phyloP scores from a whole-genome alignment of 805 yeast species.

The Cyberlindnera maclurae region DNA sequence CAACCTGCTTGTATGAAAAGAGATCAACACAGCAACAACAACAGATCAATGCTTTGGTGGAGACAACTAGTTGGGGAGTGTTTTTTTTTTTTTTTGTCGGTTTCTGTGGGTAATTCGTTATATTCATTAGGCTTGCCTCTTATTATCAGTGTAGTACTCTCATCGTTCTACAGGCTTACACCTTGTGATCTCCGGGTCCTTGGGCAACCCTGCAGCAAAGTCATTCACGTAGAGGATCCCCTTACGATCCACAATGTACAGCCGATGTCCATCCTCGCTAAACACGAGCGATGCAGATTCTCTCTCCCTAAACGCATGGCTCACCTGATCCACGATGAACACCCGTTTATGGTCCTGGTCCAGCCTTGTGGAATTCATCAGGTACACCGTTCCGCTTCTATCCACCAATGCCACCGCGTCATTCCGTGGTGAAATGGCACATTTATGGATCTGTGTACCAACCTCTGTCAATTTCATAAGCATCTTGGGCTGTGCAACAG shows the following conservation, averaged over 20 bases:
- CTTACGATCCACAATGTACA: slow-evolving; percentile 72
- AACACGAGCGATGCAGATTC: slow-evolving; percentile 78
- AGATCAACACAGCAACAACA: too few relatives aligned
- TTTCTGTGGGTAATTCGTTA: too few relatives aligned
- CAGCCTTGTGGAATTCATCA: slow-evolving; percentile 57
- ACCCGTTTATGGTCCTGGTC: slow-evolving; percentile 44
- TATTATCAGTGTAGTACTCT: background rate
- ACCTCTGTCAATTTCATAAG: slow-evolving; percentile 65
- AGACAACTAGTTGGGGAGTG: too few relatives aligned
- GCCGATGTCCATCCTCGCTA: slow-evolving; percentile 73
- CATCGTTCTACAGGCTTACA: slow-evolving; percentile 35
- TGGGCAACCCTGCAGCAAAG: slow-evolving; percentile 75
- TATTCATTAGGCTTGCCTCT: too few relatives aligned
- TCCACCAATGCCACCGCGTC: slow-evolving; percentile 80
- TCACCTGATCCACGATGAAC: slow-evolving; percentile 62
- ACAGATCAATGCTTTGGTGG: too few relatives aligned
- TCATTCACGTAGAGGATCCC: slow-evolving; percentile 77
- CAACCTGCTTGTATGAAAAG: slow-evolving; percentile 15
- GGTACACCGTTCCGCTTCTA: slow-evolving; percentile 66
- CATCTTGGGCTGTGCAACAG: slow-evolving; percentile 54
- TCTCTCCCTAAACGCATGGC: slow-evolving; percentile 61
- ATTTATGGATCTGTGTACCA: slow-evolving; percentile 70
- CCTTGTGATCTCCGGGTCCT: slow-evolving; percentile 57
- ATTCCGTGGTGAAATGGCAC: slow-evolving; percentile 76
- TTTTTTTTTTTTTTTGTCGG: too few relatives aligned